These are phyloP conservation scores for Penicillium steckii DNA, from an alignment of 495 filamentous ascomycete species.

Conservation along the genomic window DNA sequence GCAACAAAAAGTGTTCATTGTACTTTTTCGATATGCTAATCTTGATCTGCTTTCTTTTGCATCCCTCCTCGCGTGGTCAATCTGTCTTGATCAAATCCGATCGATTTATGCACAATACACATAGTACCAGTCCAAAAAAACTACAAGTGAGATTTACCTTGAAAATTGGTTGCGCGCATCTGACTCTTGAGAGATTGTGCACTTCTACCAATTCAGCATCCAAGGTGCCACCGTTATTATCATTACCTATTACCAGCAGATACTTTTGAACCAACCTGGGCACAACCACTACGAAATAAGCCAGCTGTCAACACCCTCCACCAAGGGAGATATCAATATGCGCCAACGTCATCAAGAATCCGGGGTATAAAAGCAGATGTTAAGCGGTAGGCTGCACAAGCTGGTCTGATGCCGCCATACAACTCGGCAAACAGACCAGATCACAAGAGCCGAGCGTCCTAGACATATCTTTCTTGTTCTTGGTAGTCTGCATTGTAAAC, in stretches of 20 bases:
- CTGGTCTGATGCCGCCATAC: neutral
- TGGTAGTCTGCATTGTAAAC: neutral
- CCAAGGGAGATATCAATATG: neutral
- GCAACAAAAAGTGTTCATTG: too few species aligned
- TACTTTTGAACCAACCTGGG: neutral
- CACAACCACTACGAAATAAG: neutral
- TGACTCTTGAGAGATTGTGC: too few species aligned
- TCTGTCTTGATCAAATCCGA: too few species aligned
- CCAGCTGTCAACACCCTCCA: neutral
- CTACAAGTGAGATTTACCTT: too few species aligned
- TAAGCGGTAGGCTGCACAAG: neutral
- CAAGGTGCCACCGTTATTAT: neutral
- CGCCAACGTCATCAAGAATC: neutral
- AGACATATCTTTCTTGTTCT: too few species aligned
- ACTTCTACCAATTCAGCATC: neutral
- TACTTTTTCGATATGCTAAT: too few species aligned
- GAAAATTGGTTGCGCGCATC: too few species aligned
- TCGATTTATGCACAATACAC: too few species aligned
- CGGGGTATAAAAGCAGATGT: neutral
- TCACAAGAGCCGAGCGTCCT: neutral
- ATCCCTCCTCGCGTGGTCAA: too few species aligned
- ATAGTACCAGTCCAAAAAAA: too few species aligned
- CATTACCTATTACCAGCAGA: neutral
- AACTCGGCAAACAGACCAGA: conserved; percentile 1
- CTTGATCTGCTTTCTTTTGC: too few species aligned